phyloP scores from a whole-genome alignment of 192 early-diverging fungal species.

The Spizellomyces sp. region DNA sequence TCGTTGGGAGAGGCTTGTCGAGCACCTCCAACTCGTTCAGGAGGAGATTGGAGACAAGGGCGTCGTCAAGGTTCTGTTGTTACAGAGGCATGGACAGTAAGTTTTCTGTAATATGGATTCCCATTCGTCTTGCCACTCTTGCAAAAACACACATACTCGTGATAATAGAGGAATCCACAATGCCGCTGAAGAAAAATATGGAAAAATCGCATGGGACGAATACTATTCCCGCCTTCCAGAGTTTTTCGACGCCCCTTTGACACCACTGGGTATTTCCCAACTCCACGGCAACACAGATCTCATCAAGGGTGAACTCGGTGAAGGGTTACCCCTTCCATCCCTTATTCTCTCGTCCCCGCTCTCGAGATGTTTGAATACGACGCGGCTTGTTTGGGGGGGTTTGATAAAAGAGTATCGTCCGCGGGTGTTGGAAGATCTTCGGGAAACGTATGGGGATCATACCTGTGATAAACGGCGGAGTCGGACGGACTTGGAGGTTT shows the following conservation, averaged over 20 bases:
- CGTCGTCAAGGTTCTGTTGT: slow-evolving; percentile 11
- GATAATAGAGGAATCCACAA: slow-evolving; percentile 25
- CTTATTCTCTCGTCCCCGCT: slow-evolving; percentile 24
- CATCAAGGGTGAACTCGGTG: background rate
- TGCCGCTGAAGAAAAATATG: slow-evolving; percentile 30
- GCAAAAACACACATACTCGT: too few relatives aligned
- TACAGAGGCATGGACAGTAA: slow-evolving; percentile 32
- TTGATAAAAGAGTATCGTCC: background rate
- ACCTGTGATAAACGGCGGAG: slow-evolving; percentile 32
- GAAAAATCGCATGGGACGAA: slow-evolving; percentile 22
- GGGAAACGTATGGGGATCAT: slow-evolving; percentile 27
- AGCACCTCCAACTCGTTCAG: background rate
- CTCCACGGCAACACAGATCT: background rate
- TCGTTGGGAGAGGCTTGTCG: background rate
- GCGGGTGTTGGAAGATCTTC: slow-evolving; percentile 15
- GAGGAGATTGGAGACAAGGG: slow-evolving; percentile 1
- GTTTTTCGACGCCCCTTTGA: slow-evolving; percentile 28
- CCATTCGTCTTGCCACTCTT: background rate
- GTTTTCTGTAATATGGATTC: background rate
- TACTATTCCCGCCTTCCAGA: slow-evolving; percentile 25
- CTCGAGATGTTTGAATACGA: slow-evolving; percentile 29
- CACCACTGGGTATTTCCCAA: slow-evolving; percentile 24
- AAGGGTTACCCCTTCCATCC: slow-evolving; percentile 4
- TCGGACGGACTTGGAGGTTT: slow-evolving; percentile 11
- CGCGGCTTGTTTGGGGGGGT: slow-evolving; percentile 8